Conservation (phyloP, 257 asterid species). For the Plectranthus barbatus region DNA sequence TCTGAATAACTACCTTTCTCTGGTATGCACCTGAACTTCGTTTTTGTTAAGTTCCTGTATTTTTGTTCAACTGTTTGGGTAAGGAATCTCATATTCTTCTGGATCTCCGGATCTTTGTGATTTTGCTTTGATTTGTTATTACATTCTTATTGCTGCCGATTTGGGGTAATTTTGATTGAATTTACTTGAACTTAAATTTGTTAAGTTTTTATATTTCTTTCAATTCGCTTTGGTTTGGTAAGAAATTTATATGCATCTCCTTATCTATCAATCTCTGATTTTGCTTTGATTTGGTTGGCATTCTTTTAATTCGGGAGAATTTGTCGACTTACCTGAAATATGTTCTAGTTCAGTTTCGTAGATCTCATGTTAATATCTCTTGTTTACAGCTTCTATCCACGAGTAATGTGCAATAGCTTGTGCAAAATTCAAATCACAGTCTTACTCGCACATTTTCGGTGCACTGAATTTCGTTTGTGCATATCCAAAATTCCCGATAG, state of each 20-base stretch:
- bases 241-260: no score
- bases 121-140: background rate
- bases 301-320: no score
- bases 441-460: background rate
- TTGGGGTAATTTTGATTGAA: background rate
- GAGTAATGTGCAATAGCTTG: background rate
- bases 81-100: background rate
- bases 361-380: background rate
- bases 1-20: conserved; percentile 5
- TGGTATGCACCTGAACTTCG: background rate
- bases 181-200: background rate
- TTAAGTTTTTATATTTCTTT: background rate
- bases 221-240: background rate
- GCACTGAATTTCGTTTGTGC: background rate
- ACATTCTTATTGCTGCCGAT: background rate
- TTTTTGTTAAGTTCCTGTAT: no score
- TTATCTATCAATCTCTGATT: no score
- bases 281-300: no score
- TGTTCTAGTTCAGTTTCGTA: background rate
- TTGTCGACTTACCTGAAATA: background rate
- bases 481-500: background rate
- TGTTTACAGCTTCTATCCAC: background rate
- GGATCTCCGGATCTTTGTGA: background rate
- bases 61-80: no score
- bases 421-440: background rate